Conservation (phyloP, 2,329 filamentous ascomycete genomes). For the Davidsoniella neocaledoniae region DNA sequence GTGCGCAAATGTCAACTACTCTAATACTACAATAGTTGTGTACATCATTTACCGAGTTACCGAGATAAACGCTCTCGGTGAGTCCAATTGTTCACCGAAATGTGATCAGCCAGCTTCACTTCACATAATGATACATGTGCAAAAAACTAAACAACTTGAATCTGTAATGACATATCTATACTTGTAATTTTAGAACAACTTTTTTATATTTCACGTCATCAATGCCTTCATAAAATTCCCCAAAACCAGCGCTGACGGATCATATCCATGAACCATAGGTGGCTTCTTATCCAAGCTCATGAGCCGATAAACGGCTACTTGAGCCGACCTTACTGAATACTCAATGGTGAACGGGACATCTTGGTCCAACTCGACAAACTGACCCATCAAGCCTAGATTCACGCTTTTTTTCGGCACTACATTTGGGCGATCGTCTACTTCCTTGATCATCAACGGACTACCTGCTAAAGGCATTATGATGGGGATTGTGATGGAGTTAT, state of each 20-base stretch:
- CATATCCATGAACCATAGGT: slow-evolving; percentile 17
- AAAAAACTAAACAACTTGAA: too few relatives aligned
- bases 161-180: too few relatives aligned
- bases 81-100: too few relatives aligned
- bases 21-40: not conserved
- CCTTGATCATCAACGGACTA: slow-evolving; percentile 21
- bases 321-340: slow-evolving; percentile 22
- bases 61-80: not conserved
- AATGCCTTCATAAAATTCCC: slow-evolving; percentile 13
- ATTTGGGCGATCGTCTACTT: slow-evolving; percentile 21
- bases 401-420: slow-evolving; percentile 21
- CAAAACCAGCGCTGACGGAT: slow-evolving; percentile 13
- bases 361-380: slow-evolving; percentile 24
- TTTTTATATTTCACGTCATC: slow-evolving; percentile 10
- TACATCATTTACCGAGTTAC: not conserved
- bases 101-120: too few relatives aligned
- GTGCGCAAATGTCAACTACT: not conserved
- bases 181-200: not conserved
- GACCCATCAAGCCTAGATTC: slow-evolving; percentile 25
- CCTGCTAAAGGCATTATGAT: slow-evolving; percentile 25
- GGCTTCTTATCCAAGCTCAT: slow-evolving; percentile 17
- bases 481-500: slow-evolving; percentile 16
- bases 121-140: too few relatives aligned
- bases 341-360: slow-evolving; percentile 21
- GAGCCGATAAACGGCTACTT: slow-evolving; percentile 20